Percentiles rank a stretch among this genome's conserved stretches.
phyloP scores from a whole-genome alignment of 768 basidiomycete genomes.

The Cytidiella melzeri region DNA sequence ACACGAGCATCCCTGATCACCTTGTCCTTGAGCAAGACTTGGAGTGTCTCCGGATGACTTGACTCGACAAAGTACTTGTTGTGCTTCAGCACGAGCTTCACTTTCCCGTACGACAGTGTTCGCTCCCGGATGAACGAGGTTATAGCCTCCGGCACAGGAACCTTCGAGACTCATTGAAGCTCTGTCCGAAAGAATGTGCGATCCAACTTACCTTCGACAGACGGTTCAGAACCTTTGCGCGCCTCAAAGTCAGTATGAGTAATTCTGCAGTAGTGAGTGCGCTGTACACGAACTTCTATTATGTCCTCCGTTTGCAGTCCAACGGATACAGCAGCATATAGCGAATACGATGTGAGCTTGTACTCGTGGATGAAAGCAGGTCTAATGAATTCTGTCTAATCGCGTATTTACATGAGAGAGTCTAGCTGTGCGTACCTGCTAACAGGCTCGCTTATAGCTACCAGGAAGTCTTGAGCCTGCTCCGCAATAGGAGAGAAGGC shows the following conservation, averaged over 20 bases:
- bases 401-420: slow-evolving; percentile 25
- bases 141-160: slow-evolving; percentile 87
- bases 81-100: slow-evolving; percentile 95
- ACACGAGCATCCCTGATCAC: slow-evolving; percentile 82
- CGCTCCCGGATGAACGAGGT: slow-evolving; percentile 85
- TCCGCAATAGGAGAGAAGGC: slow-evolving; percentile 97
- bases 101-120: slow-evolving; percentile 95
- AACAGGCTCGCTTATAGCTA: slow-evolving; percentile 97
- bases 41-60: slow-evolving; percentile 88
- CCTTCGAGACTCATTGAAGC: slow-evolving; percentile 38
- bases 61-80: slow-evolving; percentile 98
- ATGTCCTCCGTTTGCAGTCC: slow-evolving; percentile 97
- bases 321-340: slow-evolving; percentile 98
- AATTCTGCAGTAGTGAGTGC: slow-evolving; percentile 15
- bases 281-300: slow-evolving; percentile 70
- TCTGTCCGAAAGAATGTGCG: not conserved
- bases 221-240: slow-evolving; percentile 64
- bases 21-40: slow-evolving; percentile 79
- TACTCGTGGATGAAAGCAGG: slow-evolving; percentile 99
- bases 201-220: slow-evolving; percentile 57
- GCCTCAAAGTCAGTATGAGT: slow-evolving; percentile 28
- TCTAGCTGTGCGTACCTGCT: slow-evolving; percentile 68
- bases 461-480: slow-evolving; percentile 96
- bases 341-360: slow-evolving; percentile 94
- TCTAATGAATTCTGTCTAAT: slow-evolving; percentile 37